A percentile compares a stretch with the other conserved stretches of the same genome.
phyloP scores from a whole-genome alignment of 2,329 filamentous ascomycete genomes.

The Microsporum audouinii region DNA sequence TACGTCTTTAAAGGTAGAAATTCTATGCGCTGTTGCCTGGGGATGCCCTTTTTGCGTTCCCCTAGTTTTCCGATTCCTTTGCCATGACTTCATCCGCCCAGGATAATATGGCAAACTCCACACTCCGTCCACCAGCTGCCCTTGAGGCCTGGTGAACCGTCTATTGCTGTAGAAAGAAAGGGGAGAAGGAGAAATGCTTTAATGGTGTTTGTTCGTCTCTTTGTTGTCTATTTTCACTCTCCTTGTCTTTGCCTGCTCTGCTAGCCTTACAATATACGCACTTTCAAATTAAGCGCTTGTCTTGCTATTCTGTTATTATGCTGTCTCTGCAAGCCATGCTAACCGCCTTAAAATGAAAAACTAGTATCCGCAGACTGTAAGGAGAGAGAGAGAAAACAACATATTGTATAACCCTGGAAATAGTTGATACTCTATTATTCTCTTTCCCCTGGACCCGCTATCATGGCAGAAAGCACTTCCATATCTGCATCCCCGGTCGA shows the following conservation, averaged over 20 bases:
- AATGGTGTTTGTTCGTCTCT: not conserved
- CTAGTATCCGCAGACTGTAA: not conserved
- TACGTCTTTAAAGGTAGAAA: not conserved
- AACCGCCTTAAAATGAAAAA: not conserved
- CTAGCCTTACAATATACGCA: not conserved
- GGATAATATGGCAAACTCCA: not conserved
- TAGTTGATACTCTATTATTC: not conserved
- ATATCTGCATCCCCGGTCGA: slow-evolving; percentile 2
- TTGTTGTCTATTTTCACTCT: not conserved
- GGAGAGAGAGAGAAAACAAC: not conserved
- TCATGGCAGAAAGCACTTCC: slow-evolving; percentile 3
- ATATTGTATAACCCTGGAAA: not conserved
- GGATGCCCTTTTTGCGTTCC: not conserved
- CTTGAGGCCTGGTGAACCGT: too few relatives aligned
- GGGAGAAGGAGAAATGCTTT: not conserved
- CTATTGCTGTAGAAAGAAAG: not conserved
- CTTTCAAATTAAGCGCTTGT: not conserved
- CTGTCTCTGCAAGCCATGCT: not conserved
- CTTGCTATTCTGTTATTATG: not conserved
- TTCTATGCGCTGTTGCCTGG: not conserved
- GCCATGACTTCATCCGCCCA: not conserved
- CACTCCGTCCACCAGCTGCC: not conserved
- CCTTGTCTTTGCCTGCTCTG: not conserved
- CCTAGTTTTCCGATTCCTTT: not conserved
- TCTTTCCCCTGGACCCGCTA: not conserved